phyloP scores from a whole-genome alignment of 257 asterid species.

The Avicennia marina region DNA sequence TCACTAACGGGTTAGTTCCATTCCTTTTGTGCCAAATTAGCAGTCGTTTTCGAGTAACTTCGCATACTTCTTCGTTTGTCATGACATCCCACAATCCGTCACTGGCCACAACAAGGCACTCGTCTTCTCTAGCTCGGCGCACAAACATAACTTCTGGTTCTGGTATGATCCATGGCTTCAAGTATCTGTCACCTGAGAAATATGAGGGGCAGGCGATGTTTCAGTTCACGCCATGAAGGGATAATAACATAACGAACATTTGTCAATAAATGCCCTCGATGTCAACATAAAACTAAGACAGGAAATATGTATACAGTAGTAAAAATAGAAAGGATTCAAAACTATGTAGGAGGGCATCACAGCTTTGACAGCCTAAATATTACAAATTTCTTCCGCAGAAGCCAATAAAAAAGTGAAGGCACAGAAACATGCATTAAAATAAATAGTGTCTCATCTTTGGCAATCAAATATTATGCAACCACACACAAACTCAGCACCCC shows the following conservation, averaged over 20 bases:
- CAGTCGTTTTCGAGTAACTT: conserved; percentile 55
- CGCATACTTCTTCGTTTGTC: conserved; percentile 69
- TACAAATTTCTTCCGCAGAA: too few species aligned
- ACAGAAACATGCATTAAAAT: too few species aligned
- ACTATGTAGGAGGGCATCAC: too few species aligned
- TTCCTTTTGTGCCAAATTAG: conserved; percentile 78
- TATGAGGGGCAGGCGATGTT: background rate
- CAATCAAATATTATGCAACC: too few species aligned
- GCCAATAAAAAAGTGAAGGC: too few species aligned
- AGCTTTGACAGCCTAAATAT: background rate
- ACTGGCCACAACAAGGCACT: conserved; percentile 72
- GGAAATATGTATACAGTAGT: background rate
- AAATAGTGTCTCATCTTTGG: too few species aligned
- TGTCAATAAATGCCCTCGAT: background rate
- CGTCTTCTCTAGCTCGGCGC: conserved; percentile 70
- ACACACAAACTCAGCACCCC: too few species aligned
- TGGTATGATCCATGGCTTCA: conserved; percentile 84
- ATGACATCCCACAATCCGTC: conserved; percentile 89
- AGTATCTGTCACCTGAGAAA: conserved; percentile 63
- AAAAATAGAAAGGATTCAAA: background rate
- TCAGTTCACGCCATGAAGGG: background rate
- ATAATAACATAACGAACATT: background rate
- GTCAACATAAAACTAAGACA: too few species aligned
- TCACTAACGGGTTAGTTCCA: conserved; percentile 32
- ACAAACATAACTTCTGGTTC: conserved; percentile 69